phyloP scores from a whole-genome alignment of 441 rosid genomes.

The Adansonia rubrostipa region DNA sequence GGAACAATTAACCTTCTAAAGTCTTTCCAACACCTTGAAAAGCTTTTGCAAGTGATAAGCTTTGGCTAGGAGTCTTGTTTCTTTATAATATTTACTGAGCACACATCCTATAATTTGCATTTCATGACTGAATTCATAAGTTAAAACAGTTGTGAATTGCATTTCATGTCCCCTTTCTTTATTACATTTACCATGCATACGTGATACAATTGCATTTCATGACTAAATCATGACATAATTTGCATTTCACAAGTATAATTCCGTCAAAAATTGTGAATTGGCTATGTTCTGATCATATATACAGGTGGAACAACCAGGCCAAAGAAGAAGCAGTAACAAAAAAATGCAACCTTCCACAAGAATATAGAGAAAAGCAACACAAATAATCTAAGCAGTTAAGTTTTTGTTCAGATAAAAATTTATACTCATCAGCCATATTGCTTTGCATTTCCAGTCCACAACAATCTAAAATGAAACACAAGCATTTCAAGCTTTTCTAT shows the following conservation, averaged over 20 bases:
- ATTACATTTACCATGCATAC: background rate
- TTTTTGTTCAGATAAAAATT: background rate
- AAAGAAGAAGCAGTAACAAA: background rate
- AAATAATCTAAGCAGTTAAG: background rate
- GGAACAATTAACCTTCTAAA: slow-evolving; percentile 26
- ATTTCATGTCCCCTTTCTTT: background rate
- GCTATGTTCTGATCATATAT: slow-evolving; percentile 13
- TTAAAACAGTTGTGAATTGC: background rate
- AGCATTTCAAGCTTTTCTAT: background rate
- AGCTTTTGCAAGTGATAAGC: background rate
- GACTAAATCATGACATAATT: background rate
- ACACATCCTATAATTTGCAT: background rate
- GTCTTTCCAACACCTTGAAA: background rate
- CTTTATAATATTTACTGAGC: background rate
- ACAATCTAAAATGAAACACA: background rate
- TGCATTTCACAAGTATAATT: background rate
- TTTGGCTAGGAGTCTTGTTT: slow-evolving; percentile 7
- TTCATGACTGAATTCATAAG: slow-evolving; percentile 6
- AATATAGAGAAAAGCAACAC: background rate
- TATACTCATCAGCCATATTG: background rate
- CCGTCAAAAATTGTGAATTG: background rate
- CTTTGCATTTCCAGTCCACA: slow-evolving; percentile 16
- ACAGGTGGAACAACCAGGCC: background rate
- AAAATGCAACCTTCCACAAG: background rate
- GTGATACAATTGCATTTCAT: background rate